Base-by-base conservation (phyloP, 495 filamentous ascomycete species). In the Neurospora cerealis region DNA sequence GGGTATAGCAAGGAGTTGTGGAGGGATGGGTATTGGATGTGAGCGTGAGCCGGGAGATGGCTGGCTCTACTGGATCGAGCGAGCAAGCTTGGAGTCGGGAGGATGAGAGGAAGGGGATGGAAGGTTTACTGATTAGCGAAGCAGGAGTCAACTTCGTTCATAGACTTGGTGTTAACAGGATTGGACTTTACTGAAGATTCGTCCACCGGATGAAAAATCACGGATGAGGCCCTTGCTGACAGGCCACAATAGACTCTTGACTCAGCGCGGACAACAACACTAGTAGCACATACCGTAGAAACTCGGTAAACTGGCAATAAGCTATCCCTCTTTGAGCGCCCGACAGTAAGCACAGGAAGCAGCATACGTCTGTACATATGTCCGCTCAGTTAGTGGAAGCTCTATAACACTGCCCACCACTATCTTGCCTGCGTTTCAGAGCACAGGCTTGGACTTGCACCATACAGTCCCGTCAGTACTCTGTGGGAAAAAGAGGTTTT, bases 1-100 rank as follows among this genome's bases (percentile, higher is more conserved):
- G 92, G 84, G 4, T 99, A 94, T 80, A 87, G 87, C 69, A 92
- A 92, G 79, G 92, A 97, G 85, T 84, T 98, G 66, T 99, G 95
- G 95, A 86, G 87, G 77, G 88, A 92, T 75, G 86, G 84, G 34
- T 88, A 87, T 75, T 88, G 81, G 78, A 75, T 69, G 4, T 81
- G 74, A 78, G 42, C 13, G 24, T 32, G 2, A 13, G 2, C 10
- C 2, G 13, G 17, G 2, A 13, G 13, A 11, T 11, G 46, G 21
- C n/a, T 48, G n/a, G 9, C 9, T 21, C 44, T 48, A 3, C 1
- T 48, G n/a, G 5, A 48, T 15, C 21, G 21, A 28, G 46, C 46
- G 21, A 24, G 42, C 42, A 10, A 54, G 28, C 54, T 32, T 13
- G 24, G 24, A 34, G 54, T 62, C 13, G 13, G 54, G 28, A 34